Evolutionary conservation across 306 rosid species (phyloP), one percentile per base, ranked within the genome.

Genomic region (Lupinus albus): DNA sequence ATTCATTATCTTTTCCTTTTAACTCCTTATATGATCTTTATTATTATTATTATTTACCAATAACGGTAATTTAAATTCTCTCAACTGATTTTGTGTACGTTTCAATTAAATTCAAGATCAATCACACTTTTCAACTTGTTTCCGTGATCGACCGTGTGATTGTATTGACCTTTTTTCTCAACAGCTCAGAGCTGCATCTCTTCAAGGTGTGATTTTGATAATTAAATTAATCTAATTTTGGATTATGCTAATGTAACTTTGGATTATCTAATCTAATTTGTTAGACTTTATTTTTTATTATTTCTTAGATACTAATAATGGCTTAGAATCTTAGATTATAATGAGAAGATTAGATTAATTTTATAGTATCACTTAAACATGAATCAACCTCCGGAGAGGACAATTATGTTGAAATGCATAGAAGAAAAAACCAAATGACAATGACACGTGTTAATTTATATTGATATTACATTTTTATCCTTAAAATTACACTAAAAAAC

Each of bases 91-190:
- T 15, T 47, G 28, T 35, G 56, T 42, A 11, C 4, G 14, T 46
- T 25, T 59, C 10, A 55, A 11, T 75, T 61, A 53, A 58, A 62
- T 67, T 57, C 44, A 47, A 75, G 53, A 61, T 33, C 38, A 33
- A 33, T 5, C 63, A 10, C 49, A 15, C n/a, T n/a, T n/a, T n/a
- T n/a, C n/a, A n/a, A 25, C 30, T 68, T 54, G 12, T 20, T 32
- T 71, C 75, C 70, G 71, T 75, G 84, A 82, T 78, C 84, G 79
- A 63, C 4, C 78, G n/a, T 49, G 55, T 61, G 70, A 25, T 25
- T 25, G 30, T 25, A 4, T 25, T 25, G 30, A 25, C 30, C 2
- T 25, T 25, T 25, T 25, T 25, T 25, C 4, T 25, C 30, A 25
- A 25, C 30, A 25, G 30, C 60, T 76, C 52, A 64, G 17, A 62